Evolutionary conservation across 805 yeast genomes (phyloP), one percentile per base, ranked within the genome.

Genomic region (Candida gorgasii): DNA sequence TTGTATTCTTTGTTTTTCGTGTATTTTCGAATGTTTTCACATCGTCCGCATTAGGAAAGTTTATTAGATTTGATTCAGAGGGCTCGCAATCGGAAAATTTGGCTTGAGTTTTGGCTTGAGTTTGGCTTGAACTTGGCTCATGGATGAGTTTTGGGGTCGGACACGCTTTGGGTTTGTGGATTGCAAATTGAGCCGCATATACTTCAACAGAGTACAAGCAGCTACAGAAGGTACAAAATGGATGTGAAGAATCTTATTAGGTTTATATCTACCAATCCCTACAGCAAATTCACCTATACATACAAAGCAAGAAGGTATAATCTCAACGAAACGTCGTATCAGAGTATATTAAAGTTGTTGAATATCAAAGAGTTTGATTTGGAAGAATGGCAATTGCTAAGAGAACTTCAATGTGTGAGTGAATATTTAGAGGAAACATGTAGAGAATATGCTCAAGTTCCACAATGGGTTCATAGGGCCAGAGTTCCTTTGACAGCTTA

Each of bases 81-180:
- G 24, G 35, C 35, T 31, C 35, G n/a, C 18, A 31, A 18, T 31
- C 12, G 28, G 13, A 13, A 13, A 24, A n/a, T n/a, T n/a, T n/a
- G n/a, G n/a, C n/a, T n/a, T n/a, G n/a, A n/a, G n/a, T n/a, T n/a
- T n/a, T n/a, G n/a, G n/a, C n/a, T n/a, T n/a, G n/a, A n/a, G n/a
- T n/a, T n/a, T n/a, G n/a, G n/a, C n/a, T n/a, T n/a, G n/a, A n/a
- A n/a, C n/a, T n/a, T n/a, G n/a, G n/a, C n/a, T n/a, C n/a, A n/a
- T n/a, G n/a, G n/a, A n/a, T n/a, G n/a, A n/a, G n/a, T n/a, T n/a
- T n/a, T n/a, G n/a, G n/a, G n/a, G n/a, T n/a, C n/a, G n/a, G 24
- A 20, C 28, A 24, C 28, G 7, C 28, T 5, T 24, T 24, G 28
- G 5, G n/a, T 24, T 24, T 24, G 28, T 24, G 28, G 5, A 12